These are phyloP conservation scores for Fusarium pseudonygamai DNA, from an alignment of 2,329 filamentous ascomycete species.

Conservation along the genomic window DNA sequence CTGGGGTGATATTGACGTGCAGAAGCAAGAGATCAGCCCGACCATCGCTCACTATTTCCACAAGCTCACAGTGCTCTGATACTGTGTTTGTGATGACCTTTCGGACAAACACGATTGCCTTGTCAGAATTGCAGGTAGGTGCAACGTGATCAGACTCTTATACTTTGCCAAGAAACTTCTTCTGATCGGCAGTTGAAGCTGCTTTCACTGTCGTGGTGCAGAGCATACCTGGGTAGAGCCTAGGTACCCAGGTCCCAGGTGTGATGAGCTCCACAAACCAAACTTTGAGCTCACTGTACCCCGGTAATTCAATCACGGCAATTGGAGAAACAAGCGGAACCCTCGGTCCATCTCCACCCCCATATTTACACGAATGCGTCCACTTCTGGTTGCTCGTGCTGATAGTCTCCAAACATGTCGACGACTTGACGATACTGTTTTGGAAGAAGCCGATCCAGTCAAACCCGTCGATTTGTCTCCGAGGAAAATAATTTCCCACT, in stretches of 20 bases:
- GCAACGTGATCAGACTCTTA: neutral
- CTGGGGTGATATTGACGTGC: constrained; percentile 6
- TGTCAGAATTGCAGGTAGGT: neutral
- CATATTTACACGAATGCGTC: constrained; percentile 22
- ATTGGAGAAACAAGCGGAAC: constrained; percentile 26
- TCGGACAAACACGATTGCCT: neutral
- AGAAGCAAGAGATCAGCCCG: constrained; percentile 13
- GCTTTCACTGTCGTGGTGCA: neutral
- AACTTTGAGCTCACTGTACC: constrained; percentile 6
- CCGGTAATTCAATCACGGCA: constrained; percentile 26
- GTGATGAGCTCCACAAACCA: neutral
- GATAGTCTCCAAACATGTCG: constrained; percentile 2
- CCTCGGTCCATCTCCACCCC: constrained; percentile 22
- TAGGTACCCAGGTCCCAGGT: no score
- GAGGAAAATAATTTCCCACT: neutral
- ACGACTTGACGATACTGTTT: constrained; percentile 6
- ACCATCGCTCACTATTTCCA: constrained; percentile 5
- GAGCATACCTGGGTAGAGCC: neutral
- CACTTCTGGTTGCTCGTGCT: constrained; percentile 6
- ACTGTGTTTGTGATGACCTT: constrained; percentile 12
- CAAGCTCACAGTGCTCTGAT: constrained; percentile 3
- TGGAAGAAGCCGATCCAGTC: constrained; percentile 10
- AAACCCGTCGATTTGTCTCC: neutral
- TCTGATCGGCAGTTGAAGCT: constrained; percentile 12
- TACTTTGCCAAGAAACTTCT: neutral